Evolutionary conservation across 257 asterid genomes (phyloP), one percentile per base, ranked within the genome.

Genomic region (Solanum phureja): DNA sequence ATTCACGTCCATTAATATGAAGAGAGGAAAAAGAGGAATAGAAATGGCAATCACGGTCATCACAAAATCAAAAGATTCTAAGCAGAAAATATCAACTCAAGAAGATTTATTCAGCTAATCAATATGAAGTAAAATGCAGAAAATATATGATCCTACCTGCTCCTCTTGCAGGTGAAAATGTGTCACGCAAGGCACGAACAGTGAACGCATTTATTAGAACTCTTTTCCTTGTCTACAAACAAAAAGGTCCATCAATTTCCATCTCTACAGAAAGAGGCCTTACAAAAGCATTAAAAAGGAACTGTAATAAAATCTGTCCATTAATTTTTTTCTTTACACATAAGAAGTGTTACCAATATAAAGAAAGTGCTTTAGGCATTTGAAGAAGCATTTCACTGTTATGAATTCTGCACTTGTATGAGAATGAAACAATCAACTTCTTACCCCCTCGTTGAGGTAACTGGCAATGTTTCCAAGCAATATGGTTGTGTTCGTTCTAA

Each of bases 101-200:
- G 58, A 87, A 86, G 88, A 79, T 44, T 66, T 64, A 73, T 73
- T 37, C 19, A 75, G 83, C 58, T 75, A 75, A 37, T 38, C 82
- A 31, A 24, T 16, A 68, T 38, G 76, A 42, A 68, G 27, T 5
- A 23, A 49, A 66, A 56, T 10, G 34, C 14, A 13, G 2, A 79
- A 83, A 81, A 71, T 21, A 31, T 52, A 85, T 27, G 38, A n/a
- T 60, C 88, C 86, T 87, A 97, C 99, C 99, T 92, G 99, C 99
- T 91, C 98, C 99, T 91, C 99, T 92, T 85, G 99, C 99, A 86
- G 99, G 99, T 83, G 99, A 93, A 87, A 96, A 97, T 33, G 98
- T 93, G 90, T 97, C 99, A 72, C 98, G 99, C 92, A 97, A 90
- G 90, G 99, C 99, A 91, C 99, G 98, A 86, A 92, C 98, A 18